Conservation (phyloP, 257 asterid species). For the Gardenia jasminoides region DNA sequence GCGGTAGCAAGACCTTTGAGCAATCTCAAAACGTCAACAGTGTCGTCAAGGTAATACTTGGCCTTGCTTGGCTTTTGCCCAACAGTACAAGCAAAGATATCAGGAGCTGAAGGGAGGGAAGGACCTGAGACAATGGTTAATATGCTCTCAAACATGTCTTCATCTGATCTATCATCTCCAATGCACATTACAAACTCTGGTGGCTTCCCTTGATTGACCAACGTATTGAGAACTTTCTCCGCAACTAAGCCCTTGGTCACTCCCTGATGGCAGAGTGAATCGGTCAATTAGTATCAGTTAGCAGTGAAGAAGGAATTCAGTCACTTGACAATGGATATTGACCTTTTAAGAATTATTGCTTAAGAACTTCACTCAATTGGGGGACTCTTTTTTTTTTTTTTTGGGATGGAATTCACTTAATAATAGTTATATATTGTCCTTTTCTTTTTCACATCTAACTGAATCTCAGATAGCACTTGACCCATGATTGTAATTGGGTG, state of each 20-base stretch:
- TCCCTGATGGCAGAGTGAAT: constrained; percentile 50
- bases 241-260: constrained; percentile 85
- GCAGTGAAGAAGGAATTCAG: no score
- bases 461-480: background rate
- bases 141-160: constrained; percentile 95
- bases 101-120: constrained; percentile 47
- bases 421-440: no score
- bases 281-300: background rate
- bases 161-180: constrained; percentile 88
- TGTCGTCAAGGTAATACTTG: constrained; percentile 79
- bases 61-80: constrained; percentile 98
- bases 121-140: constrained; percentile 38
- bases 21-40: constrained; percentile 64
- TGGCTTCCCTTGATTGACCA: constrained; percentile 46
- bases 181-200: constrained; percentile 83
- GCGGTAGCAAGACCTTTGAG: constrained; percentile 65
- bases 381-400: no score
- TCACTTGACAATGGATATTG: no score
- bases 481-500: background rate
- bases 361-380: no score
- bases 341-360: no score
- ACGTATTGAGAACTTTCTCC: constrained; percentile 56
- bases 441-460: no score
- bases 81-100: constrained; percentile 87
- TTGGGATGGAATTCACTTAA: no score